Evolutionary conservation across 805 yeast species (phyloP).

Genomic region (Yueomyces sinensis): DNA sequence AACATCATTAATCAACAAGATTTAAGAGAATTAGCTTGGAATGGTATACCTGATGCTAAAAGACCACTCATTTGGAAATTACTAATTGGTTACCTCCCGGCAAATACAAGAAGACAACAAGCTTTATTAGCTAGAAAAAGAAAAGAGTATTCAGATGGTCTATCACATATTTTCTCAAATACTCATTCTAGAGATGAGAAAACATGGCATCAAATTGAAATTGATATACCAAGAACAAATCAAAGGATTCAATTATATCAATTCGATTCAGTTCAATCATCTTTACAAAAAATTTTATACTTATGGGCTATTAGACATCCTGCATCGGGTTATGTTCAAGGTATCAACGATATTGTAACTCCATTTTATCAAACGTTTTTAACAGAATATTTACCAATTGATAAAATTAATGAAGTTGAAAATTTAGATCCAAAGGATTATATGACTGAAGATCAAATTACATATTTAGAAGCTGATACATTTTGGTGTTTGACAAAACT

Average conservation of each 20-base stretch:
- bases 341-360: constrained; percentile 86
- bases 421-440: constrained; percentile 44
- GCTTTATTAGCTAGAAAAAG: constrained; percentile 66
- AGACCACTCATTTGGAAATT: constrained; percentile 85
- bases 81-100: constrained; percentile 78
- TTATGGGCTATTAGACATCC: constrained; percentile 97
- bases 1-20: constrained; percentile 54
- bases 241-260: constrained; percentile 70
- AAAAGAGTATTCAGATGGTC: constrained; percentile 70
- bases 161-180: constrained; percentile 44
- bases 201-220: constrained; percentile 91
- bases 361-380: constrained; percentile 86
- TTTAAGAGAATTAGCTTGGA: constrained; percentile 77
- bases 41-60: constrained; percentile 75
- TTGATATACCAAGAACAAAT: constrained; percentile 89
- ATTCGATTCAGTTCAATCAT: constrained; percentile 54
- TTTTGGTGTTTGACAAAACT: constrained; percentile 92
- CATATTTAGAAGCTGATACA: constrained; percentile 83
- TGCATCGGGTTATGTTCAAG: constrained; percentile 96
- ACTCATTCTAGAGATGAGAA: constrained; percentile 51
- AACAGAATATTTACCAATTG: constrained; percentile 40
- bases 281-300: constrained; percentile 70
- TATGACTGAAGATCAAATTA: constrained; percentile 45
- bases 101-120: constrained; percentile 64
- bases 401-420: constrained; percentile 35